Percentiles rank a stretch among this genome's conserved stretches.
phyloP scores from a whole-genome alignment of 768 basidiomycete species.

The Podaxis sp. region DNA sequence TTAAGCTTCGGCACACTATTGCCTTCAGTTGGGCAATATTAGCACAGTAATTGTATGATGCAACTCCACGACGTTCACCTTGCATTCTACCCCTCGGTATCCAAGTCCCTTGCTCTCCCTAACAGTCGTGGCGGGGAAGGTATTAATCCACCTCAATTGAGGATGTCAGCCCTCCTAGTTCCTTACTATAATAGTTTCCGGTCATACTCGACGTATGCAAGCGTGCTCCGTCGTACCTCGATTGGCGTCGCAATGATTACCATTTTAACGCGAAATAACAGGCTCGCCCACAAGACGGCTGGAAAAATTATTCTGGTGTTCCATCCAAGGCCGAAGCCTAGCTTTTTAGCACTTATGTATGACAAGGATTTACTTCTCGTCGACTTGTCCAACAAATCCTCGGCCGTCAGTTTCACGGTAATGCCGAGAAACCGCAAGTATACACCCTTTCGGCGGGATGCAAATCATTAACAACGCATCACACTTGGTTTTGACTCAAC shows the following conservation, averaged over 20 bases:
- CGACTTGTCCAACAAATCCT: neutral
- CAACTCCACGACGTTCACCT: neutral
- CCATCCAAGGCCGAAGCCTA: neutral
- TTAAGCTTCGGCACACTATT: neutral
- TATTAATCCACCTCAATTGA: too few species aligned
- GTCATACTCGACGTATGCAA: neutral
- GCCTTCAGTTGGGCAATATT: neutral
- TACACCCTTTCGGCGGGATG: neutral
- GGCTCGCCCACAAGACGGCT: neutral
- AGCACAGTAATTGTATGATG: conserved; percentile 1
- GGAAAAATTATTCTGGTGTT: neutral
- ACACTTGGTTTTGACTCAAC: neutral
- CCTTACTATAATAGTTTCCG: too few species aligned
- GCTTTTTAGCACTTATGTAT: neutral
- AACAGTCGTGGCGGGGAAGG: too few species aligned
- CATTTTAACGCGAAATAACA: neutral
- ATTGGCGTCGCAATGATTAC: neutral
- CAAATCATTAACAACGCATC: neutral
- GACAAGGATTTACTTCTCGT: neutral
- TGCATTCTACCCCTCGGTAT: too few species aligned
- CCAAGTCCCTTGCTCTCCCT: too few species aligned
- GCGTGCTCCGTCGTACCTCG: neutral
- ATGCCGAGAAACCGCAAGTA: neutral
- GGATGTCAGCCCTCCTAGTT: too few species aligned
- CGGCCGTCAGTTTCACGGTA: neutral